A percentile compares a stretch with the other conserved stretches of the same genome.
phyloP scores from a whole-genome alignment of 129 eudicot species.

The Artemisia annua region DNA sequence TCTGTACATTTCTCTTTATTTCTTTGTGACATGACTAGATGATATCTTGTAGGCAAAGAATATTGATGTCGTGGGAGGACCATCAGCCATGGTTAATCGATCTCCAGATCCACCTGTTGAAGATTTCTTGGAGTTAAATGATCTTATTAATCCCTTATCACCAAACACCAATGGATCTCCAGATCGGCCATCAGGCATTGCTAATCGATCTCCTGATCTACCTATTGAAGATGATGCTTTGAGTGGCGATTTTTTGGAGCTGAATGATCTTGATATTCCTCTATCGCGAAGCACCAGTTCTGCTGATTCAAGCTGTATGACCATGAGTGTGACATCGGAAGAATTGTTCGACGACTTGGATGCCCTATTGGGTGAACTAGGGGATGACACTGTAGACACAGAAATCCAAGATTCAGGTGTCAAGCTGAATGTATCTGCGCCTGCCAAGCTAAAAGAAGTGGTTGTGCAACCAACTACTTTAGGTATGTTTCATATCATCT shows the following conservation, averaged over 20 bases:
- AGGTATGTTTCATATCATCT: constrained; percentile 40
- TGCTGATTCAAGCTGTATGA: constrained; percentile 60
- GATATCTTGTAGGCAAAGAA: constrained; percentile 31
- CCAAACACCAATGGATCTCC: not conserved
- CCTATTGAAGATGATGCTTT: constrained; percentile 19
- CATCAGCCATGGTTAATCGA: constrained; percentile 15
- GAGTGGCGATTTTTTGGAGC: constrained; percentile 60
- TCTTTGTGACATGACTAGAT: not conserved
- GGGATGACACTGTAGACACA: constrained; percentile 31
- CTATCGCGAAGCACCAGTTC: constrained; percentile 55
- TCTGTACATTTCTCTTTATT: not conserved
- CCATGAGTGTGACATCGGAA: constrained; percentile 47
- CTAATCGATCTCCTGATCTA: constrained; percentile 3
- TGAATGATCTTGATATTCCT: constrained; percentile 58
- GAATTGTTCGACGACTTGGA: constrained; percentile 63
- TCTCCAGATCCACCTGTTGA: not conserved
- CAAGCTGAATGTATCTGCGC: constrained; percentile 34
- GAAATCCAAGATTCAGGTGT: constrained; percentile 36
- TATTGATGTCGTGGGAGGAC: constrained; percentile 19
- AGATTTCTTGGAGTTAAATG: too few relatives aligned
- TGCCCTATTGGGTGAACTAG: constrained; percentile 56
- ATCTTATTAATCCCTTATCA: too few relatives aligned
- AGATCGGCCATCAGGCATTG: not conserved
- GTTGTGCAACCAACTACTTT: constrained; percentile 45
- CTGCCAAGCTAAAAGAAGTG: constrained; percentile 40